Base-by-base conservation (phyloP, 768 basidiomycete genomes). In the Udeniomyces megalosporus region DNA sequence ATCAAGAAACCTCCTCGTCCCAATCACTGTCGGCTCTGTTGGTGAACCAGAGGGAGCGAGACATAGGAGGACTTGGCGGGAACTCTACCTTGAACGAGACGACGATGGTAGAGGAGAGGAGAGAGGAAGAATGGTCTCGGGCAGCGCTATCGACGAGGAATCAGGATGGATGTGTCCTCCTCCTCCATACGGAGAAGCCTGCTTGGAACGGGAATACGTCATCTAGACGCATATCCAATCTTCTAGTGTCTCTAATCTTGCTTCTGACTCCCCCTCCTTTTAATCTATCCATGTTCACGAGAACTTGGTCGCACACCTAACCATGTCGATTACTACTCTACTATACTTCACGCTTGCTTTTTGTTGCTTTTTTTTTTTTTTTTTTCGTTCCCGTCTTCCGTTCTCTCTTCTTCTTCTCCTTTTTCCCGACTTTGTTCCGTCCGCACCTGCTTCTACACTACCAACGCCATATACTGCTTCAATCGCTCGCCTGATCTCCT, bases 21-120 rank as follows among this genome's bases (percentile, higher is more conserved):
- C 63, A 7, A 58, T 64, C 63, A 53, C 58, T 11, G 46, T 64
- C 52, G 63, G 63, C 42, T 53, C 49, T 10, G 63, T 64, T 24
- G 58, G 58, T 29, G 63, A 64, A 46, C 63, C 63, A 15, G 29
- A 28, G 28, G 63, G 63, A 12, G 63, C 63, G 20, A 48, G 63
- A n/a, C 57, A 64, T 22, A 35, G 63, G 17, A 35, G 63, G 20
- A 58, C 35, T 14, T 64, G 63, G 63, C 45, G 63, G 38, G 63
- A 64, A 31, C 63, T 64, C 31, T 64, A 64, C 52, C 57, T 64
- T 44, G 63, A 58, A 31, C 32, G 55, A 17, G 26, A 22, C 32
- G 57, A 53, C n/a, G 50, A 55, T 26, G 50, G 38, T 7, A 35
- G 26, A 26, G 57, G 63, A 12, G 63, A 59, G 35, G 58, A 58